Conservation (phyloP, 768 basidiomycete genomes). For the Termitomyces sp. region DNA sequence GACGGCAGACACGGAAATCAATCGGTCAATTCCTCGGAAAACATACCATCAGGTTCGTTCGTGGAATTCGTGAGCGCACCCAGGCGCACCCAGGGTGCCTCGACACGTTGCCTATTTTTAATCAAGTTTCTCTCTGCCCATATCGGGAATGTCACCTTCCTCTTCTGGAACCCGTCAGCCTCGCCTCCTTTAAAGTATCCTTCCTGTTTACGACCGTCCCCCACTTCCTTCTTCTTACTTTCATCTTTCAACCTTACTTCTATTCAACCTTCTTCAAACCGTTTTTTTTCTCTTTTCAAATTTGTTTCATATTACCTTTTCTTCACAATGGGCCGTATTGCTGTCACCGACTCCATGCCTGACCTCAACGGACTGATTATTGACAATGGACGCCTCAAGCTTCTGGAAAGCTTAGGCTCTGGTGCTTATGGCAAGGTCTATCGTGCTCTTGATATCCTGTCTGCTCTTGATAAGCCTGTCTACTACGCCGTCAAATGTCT, state of each 20-base stretch:
- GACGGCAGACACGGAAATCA: constrained; percentile 3
- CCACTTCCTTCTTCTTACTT: constrained; percentile 8
- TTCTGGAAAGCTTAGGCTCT: constrained; percentile 59
- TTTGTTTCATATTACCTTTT: constrained; percentile 14
- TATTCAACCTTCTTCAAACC: constrained; percentile 11
- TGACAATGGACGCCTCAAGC: constrained; percentile 53
- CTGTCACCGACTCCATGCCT: constrained; percentile 38
- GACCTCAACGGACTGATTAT: constrained; percentile 46
- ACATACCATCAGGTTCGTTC: not conserved
- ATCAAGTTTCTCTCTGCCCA: not conserved
- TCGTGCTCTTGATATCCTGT: constrained; percentile 50
- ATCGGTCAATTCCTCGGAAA: not conserved
- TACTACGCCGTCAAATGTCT: constrained; percentile 78
- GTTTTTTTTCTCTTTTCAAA: constrained; percentile 9
- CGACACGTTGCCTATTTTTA: not conserved
- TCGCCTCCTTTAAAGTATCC: constrained; percentile 7
- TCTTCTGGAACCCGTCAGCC: constrained; percentile 8
- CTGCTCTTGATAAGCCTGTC: constrained; percentile 27
- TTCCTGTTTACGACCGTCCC: not conserved
- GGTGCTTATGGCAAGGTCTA: constrained; percentile 81
- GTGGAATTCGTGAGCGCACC: not conserved
- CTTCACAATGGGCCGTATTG: constrained; percentile 33
- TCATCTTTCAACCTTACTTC: constrained; percentile 7
- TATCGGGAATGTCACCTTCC: constrained; percentile 4
- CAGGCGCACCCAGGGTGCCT: not conserved